Evolutionary conservation across 306 rosid genomes (phyloP).

Genomic region (Nissolia schottii): DNA sequence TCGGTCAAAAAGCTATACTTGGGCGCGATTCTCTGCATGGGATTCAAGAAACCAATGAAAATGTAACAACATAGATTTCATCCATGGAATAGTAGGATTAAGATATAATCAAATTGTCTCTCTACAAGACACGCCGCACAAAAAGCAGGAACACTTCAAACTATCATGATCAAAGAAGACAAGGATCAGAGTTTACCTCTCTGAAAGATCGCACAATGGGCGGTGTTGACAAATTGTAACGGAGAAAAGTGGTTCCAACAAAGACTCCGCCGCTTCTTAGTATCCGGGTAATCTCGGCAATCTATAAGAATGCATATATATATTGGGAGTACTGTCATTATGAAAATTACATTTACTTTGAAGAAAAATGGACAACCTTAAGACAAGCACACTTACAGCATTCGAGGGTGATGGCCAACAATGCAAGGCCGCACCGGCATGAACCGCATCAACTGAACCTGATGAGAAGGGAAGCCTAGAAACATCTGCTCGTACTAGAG

Average conservation of each 20-base stretch:
- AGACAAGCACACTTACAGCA: constrained; percentile 93
- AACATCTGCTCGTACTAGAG: constrained; percentile 95
- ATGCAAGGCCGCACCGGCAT: constrained; percentile 94
- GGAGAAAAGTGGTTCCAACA: constrained; percentile 76
- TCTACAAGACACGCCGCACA: background rate
- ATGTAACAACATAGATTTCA: background rate
- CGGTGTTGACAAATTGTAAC: constrained; percentile 53
- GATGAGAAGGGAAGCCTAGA: constrained; percentile 90
- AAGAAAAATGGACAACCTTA: too few species aligned
- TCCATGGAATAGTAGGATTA: background rate
- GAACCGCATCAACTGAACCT: constrained; percentile 89
- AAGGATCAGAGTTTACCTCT: constrained; percentile 35
- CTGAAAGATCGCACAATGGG: constrained; percentile 31
- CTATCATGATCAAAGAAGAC: background rate
- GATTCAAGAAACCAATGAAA: constrained; percentile 12
- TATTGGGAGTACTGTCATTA: background rate
- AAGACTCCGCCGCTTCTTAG: constrained; percentile 65
- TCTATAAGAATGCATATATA: constrained; percentile 30
- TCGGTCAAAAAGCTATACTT: constrained; percentile 42
- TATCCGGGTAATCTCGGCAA: constrained; percentile 69
- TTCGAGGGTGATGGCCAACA: constrained; percentile 98
- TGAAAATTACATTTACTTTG: background rate
- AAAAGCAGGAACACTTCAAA: background rate
- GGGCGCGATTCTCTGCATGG: constrained; percentile 40
- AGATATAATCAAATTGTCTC: background rate